Base-by-base conservation (phyloP, 768 basidiomycete genomes). In the Trametes elegans region DNA sequence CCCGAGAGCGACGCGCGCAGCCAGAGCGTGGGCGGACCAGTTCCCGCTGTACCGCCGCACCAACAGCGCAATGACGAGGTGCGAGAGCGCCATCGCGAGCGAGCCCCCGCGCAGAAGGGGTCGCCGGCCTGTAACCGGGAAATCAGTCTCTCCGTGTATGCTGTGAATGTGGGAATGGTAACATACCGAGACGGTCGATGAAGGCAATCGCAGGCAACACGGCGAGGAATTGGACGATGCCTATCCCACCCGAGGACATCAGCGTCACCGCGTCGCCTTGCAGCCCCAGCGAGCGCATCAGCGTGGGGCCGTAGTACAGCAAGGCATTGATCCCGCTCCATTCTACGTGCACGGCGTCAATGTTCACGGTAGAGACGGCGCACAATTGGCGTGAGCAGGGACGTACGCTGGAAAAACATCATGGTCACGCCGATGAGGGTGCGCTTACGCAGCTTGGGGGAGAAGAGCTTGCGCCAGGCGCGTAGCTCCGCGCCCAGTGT, bases 271-370 rank as follows among this genome's bases (percentile, higher is more conserved):
- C 77, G 54, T 84, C 80, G 16, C 85, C 84, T 19, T 73, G 71
- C 24, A 91, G 57, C 4, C 88, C 89, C 39, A 92, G 76, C 45
- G 74, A 82, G 28, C 68, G 76, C 41, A 91, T 79, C 3, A 93
- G 74, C 0, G 81, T 83, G 1, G 90, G 90, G 0, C 89, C 90
- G 61, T 90, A 93, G 62, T 92, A 93, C 7, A 92, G 73, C 28
- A 93, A 66, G 9, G 90, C 89, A 63, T 92, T 93, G 58, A 92
- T 93, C 2, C 90, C 90, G 54, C 83, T 86, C 90, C 90, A 92
- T 72, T 92, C 89, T 92, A 7, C 7, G 19, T 3, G 48, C 34
- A 23, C 2, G 38, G n/a, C 24, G 28, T 16, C 24, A 11, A 5
- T 3, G 19, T 23, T 16, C 7, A 23, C 10, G 21, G 9, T 11